Conservation (phyloP, 805 yeast species). For the Suhomyces prunicola region DNA sequence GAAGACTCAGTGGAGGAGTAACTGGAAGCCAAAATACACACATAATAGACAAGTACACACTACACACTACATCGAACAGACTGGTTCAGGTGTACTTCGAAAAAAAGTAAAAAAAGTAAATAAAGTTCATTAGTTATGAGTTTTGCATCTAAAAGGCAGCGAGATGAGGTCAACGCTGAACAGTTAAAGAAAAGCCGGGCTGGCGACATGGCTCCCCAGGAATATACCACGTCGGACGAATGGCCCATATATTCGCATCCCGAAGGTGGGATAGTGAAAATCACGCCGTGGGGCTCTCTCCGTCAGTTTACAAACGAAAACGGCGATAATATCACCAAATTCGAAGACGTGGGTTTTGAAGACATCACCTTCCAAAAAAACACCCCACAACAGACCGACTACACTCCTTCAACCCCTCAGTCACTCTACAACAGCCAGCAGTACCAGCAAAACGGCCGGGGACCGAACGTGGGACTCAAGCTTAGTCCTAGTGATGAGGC, state of each 20-base stretch:
- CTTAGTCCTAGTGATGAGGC: conserved; percentile 39
- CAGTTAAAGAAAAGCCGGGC: conserved; percentile 17
- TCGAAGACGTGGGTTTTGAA: conserved; percentile 41
- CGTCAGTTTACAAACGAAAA: conserved; percentile 43
- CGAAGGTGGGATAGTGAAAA: conserved; percentile 58
- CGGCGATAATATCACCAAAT: conserved; percentile 45
- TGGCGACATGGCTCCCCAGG: conserved; percentile 12
- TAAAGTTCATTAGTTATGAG: conserved; percentile 1
- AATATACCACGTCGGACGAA: conserved; percentile 28
- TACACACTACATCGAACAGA: background rate
- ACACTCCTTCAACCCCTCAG: conserved; percentile 16
- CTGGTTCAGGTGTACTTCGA: too few species aligned
- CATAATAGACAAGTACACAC: background rate
- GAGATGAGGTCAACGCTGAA: conserved; percentile 22
- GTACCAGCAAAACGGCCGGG: conserved; percentile 3
- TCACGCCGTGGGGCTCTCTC: conserved; percentile 63
- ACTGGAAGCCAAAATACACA: background rate
- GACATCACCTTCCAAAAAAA: conserved; percentile 16
- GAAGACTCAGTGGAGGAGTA: background rate
- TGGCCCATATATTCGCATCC: conserved; percentile 60
- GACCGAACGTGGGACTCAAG: conserved; percentile 3
- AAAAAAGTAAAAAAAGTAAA: too few species aligned
- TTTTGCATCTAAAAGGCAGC: conserved; percentile 17
- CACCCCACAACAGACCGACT: background rate
- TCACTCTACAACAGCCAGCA: conserved; percentile 7